Conservation (phyloP, 179 eudicot genomes). For the Sideroxylon spinosum region DNA sequence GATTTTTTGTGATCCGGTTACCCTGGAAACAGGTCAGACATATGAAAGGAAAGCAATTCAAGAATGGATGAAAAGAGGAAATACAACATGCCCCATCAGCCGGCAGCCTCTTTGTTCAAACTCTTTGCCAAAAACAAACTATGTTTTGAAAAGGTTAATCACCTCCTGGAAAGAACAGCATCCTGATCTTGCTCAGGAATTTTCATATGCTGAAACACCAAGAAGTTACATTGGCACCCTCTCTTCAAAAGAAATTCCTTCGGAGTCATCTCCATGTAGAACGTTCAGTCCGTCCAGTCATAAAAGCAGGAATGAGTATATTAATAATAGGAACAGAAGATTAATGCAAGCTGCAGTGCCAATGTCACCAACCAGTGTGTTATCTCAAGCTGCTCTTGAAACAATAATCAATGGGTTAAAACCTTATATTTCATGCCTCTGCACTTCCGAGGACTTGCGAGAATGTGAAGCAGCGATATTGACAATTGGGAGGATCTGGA, state of each 20-base stretch:
- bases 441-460: conserved; percentile 43
- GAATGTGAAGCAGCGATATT: conserved; percentile 52
- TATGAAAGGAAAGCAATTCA: conserved; percentile 59
- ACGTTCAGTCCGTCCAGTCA: conserved; percentile 15
- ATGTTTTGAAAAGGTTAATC: conserved; percentile 49
- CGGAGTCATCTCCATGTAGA: conserved; percentile 20
- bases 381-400: conserved; percentile 53
- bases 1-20: conserved; percentile 45
- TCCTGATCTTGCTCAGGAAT: conserved; percentile 47
- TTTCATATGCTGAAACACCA: conserved; percentile 37
- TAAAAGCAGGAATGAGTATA: conserved; percentile 18
- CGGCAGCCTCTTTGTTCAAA: conserved; percentile 44
- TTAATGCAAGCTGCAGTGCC: conserved; percentile 25
- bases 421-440: conserved; percentile 40
- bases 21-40: conserved; percentile 62
- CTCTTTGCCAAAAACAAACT: conserved; percentile 49
- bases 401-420: conserved; percentile 38
- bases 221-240: conserved; percentile 18
- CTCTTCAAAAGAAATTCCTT: conserved; percentile 19
- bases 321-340: conserved; percentile 27
- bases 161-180: conserved; percentile 55
- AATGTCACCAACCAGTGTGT: conserved; percentile 43
- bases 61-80: conserved; percentile 57
- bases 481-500: conserved; percentile 38
- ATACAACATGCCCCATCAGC: conserved; percentile 57